Conservation (phyloP, 352 stramenopile genomes). For the Phytophthora quininea region DNA sequence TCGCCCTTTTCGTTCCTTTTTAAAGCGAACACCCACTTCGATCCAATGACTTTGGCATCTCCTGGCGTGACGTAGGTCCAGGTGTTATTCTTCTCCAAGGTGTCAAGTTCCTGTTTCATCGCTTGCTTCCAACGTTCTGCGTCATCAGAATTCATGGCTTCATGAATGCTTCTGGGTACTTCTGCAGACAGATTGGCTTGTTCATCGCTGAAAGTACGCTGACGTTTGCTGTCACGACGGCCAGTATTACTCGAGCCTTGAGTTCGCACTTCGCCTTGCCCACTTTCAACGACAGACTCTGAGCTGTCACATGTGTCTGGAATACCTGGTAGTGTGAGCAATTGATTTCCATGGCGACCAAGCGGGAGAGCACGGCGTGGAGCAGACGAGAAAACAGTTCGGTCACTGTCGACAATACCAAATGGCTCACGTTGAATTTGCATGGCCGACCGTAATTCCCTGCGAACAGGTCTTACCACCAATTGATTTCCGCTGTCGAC, state of each 20-base stretch:
- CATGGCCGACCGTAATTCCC: neutral
- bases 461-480: neutral
- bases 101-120: slow-evolving; percentile 1
- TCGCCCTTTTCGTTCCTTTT: slow-evolving; percentile 22
- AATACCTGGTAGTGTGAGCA: neutral
- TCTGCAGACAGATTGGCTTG: neutral
- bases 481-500: neutral
- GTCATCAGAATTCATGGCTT: neutral
- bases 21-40: slow-evolving; percentile 26
- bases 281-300: neutral
- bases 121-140: neutral
- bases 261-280: neutral
- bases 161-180: neutral
- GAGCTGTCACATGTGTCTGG: neutral
- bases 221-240: neutral
- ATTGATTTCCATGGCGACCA: neutral
- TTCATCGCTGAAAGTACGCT: neutral
- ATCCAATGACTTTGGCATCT: slow-evolving; percentile 15
- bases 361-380: neutral
- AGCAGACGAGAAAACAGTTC: neutral
- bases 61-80: slow-evolving; percentile 6
- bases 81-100: slow-evolving; percentile 13
- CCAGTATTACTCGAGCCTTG: neutral
- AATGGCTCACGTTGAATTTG: neutral
- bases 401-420: neutral